These are phyloP conservation scores for Stagonosporopsis cucurbitacearum DNA, from an alignment of 2,329 filamentous ascomycete genomes.

Conservation along the genomic window DNA sequence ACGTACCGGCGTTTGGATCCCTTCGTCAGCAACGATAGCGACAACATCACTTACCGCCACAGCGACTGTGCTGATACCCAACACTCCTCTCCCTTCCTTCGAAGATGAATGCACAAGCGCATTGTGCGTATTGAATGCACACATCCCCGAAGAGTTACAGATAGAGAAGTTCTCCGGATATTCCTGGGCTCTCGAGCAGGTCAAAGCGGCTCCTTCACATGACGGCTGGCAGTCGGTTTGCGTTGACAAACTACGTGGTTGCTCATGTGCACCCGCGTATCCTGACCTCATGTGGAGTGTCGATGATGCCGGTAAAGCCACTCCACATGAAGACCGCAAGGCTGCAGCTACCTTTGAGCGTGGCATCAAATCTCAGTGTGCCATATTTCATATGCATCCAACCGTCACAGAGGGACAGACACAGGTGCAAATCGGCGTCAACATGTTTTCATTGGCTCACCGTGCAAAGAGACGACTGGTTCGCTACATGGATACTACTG, in stretches of 20 bases:
- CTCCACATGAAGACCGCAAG: conserved; percentile 47
- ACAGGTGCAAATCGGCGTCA: conserved; percentile 52
- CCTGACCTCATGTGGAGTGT: conserved; percentile 40
- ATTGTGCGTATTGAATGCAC: conserved; percentile 31
- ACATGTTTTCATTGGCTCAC: conserved; percentile 53
- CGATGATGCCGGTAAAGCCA: conserved; percentile 23
- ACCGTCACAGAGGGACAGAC: conserved; percentile 29
- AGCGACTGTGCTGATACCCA: conserved; percentile 8
- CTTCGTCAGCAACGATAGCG: conserved; percentile 9
- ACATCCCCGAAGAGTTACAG: conserved; percentile 9
- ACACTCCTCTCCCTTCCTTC: not conserved
- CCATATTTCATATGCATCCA: conserved; percentile 28
- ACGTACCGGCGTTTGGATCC: conserved; percentile 21
- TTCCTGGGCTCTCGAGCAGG: conserved; percentile 32
- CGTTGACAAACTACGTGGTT: conserved; percentile 3
- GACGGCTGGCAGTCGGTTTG: conserved; percentile 28
- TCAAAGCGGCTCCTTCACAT: conserved; percentile 24
- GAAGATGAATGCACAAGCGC: conserved; percentile 25
- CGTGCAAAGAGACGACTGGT: conserved; percentile 48
- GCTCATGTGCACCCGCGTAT: conserved; percentile 34
- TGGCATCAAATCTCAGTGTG: conserved; percentile 56
- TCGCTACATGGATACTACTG: not conserved
- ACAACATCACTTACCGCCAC: conserved; percentile 3
- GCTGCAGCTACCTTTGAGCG: conserved; percentile 60
- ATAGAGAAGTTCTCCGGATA: conserved; percentile 18